A percentile compares a stretch with the other conserved stretches of the same genome.
These are phyloP conservation scores for Inga laurina DNA, from an alignment of 306 rosid genomes.

Conservation along the genomic window DNA sequence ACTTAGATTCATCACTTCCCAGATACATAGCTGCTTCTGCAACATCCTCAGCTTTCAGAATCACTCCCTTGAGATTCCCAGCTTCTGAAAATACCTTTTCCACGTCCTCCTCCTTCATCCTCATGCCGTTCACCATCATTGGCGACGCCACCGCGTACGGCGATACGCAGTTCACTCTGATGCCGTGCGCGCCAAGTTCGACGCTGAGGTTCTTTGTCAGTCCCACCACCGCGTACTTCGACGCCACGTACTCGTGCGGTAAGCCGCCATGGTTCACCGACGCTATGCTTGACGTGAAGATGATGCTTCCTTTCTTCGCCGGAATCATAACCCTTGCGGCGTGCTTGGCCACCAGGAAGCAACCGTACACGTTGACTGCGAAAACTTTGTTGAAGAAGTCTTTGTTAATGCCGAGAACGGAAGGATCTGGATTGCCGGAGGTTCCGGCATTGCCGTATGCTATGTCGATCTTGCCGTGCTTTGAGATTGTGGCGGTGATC, in stretches of 20 bases:
- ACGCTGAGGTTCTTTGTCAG: constrained; percentile 55
- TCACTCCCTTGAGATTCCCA: constrained; percentile 26
- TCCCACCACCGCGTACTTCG: constrained; percentile 69
- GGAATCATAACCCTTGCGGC: constrained; percentile 61
- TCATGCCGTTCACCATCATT: constrained; percentile 19
- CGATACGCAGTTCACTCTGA: constrained; percentile 65
- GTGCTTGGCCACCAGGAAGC: constrained; percentile 55
- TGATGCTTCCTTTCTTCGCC: constrained; percentile 41
- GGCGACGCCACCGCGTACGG: constrained; percentile 57
- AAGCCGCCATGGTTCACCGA: constrained; percentile 33
- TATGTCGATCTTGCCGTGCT: constrained; percentile 51
- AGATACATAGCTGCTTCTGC: constrained; percentile 20
- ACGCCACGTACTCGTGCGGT: constrained; percentile 46
- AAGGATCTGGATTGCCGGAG: constrained; percentile 10
- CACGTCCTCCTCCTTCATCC: constrained; percentile 24
- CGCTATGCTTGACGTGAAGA: constrained; percentile 50
- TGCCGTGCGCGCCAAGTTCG: constrained; percentile 61
- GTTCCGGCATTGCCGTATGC: constrained; percentile 61
- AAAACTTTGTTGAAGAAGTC: constrained; percentile 46
- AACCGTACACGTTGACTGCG: constrained; percentile 53
- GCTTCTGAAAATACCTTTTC: constrained; percentile 1
- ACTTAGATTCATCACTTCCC: constrained; percentile 25
- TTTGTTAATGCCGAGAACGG: constrained; percentile 26
- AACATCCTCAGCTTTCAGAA: constrained; percentile 22
- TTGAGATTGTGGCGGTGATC: constrained; percentile 38